Evolutionary conservation across 2,329 filamentous ascomycete genomes (phyloP).

Genomic region (Diaporthe australafricana): DNA sequence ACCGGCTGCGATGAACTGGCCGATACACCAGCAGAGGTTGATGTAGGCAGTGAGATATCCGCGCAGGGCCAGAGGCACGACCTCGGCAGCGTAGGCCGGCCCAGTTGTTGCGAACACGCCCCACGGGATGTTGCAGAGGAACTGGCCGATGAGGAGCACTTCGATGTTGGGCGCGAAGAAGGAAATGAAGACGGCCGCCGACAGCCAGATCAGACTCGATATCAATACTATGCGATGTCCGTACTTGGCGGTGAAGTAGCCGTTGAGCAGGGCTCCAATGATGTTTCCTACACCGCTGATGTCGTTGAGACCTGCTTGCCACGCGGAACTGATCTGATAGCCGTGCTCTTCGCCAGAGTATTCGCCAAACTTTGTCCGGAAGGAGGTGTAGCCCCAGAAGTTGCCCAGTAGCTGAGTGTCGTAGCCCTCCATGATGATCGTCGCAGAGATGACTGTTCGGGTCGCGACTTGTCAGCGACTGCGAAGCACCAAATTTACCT

Average conservation of each 20-base stretch:
- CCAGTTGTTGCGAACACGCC: constrained; percentile 58
- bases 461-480: not conserved
- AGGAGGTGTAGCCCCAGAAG: constrained; percentile 57
- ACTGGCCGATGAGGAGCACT: constrained; percentile 56
- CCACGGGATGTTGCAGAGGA: constrained; percentile 59
- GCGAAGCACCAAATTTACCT: too few species aligned
- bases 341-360: constrained; percentile 48
- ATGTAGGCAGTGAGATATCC: constrained; percentile 44
- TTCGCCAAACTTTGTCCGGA: constrained; percentile 54
- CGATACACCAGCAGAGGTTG: constrained; percentile 44
- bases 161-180: constrained; percentile 60
- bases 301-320: constrained; percentile 62
- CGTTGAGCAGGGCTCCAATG: constrained; percentile 55
- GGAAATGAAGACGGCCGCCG: constrained; percentile 58
- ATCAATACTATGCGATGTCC: constrained; percentile 60
- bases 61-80: constrained; percentile 43
- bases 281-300: constrained; percentile 49
- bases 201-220: constrained; percentile 52
- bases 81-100: constrained; percentile 49
- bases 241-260: constrained; percentile 53
- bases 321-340: constrained; percentile 60
- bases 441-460: constrained; percentile 54
- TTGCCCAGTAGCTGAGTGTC: constrained; percentile 59
- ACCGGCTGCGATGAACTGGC: constrained; percentile 43
- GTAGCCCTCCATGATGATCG: constrained; percentile 64